These are phyloP conservation scores for Saccharomycopsis fermentans DNA, from an alignment of 805 yeast species.

Conservation along the genomic window DNA sequence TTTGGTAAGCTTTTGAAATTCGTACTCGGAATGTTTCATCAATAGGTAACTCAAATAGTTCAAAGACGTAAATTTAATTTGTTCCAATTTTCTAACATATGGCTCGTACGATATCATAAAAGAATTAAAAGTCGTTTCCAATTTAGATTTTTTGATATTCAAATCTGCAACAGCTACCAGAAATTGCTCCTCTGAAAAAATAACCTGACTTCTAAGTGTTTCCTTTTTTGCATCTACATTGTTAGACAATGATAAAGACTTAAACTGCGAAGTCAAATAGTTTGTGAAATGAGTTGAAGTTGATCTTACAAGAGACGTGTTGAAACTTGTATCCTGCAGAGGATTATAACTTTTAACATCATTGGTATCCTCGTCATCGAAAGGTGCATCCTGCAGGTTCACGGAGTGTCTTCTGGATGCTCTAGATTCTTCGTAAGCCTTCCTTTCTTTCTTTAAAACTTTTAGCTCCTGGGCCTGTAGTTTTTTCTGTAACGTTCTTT, in stretches of 20 bases:
- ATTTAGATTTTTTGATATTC: not conserved
- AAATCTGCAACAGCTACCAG: conserved; percentile 1
- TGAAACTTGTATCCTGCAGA: not conserved
- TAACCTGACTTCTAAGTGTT: not conserved
- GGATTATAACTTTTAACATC: not conserved
- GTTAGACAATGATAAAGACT: conserved; percentile 12
- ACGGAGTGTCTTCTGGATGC: not conserved
- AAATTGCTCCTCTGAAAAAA: conserved; percentile 8
- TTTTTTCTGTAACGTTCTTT: conserved; percentile 11
- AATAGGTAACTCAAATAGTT: conserved; percentile 17
- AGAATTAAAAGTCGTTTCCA: conserved; percentile 9
- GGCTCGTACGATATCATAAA: conserved; percentile 7
- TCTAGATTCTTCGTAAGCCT: conserved; percentile 7
- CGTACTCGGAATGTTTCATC: conserved; percentile 19
- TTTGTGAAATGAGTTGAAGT: conserved; percentile 3
- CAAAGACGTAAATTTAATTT: conserved; percentile 11
- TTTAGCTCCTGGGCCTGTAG: conserved; percentile 7
- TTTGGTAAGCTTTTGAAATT: conserved; percentile 13
- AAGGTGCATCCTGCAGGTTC: not conserved
- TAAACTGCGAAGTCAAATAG: conserved; percentile 14
- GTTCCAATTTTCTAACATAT: conserved; percentile 7
- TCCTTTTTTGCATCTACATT: conserved; percentile 10
- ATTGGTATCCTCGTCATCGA: not conserved
- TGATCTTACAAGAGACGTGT: not conserved
- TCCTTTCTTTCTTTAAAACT: conserved; percentile 6